These are phyloP conservation scores for Hypseocharis bilobata DNA, from an alignment of 441 rosid genomes.

Conservation along the genomic window DNA sequence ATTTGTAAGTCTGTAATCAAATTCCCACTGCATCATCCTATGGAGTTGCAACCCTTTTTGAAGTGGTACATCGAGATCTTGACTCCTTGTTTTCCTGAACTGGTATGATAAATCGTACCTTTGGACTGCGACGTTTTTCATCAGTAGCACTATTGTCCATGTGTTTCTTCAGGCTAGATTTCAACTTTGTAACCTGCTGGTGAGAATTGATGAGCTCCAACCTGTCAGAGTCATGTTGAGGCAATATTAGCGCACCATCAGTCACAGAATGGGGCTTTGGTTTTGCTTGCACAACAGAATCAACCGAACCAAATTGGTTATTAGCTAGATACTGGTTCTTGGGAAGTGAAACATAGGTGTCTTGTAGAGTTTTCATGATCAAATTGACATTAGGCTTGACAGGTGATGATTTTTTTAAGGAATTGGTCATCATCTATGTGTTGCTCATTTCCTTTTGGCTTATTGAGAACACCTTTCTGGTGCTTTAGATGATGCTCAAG, in stretches of 20 bases:
- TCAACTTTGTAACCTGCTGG: neutral
- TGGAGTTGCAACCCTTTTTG: neutral
- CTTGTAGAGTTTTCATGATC: neutral
- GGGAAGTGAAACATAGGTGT: neutral
- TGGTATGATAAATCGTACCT: slow-evolving; percentile 14
- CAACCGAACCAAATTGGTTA: too few relatives aligned
- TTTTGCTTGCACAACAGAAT: neutral
- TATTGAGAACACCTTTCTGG: too few relatives aligned
- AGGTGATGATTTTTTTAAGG: neutral
- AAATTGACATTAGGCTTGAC: neutral
- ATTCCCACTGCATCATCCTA: too few relatives aligned
- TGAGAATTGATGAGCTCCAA: too few relatives aligned
- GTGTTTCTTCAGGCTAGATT: slow-evolving; percentile 17
- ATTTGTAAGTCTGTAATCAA: too few relatives aligned
- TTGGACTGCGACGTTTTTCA: neutral
- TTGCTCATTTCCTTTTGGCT: too few relatives aligned
- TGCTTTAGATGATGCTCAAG: neutral
- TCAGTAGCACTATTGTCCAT: neutral
- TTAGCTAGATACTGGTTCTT: neutral
- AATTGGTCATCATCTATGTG: too few relatives aligned
- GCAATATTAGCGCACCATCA: too few relatives aligned
- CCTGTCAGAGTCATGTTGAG: too few relatives aligned
- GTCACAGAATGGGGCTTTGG: neutral
- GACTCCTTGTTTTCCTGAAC: slow-evolving; percentile 8
- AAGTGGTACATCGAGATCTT: neutral